Evolutionary conservation across 768 basidiomycete genomes (phyloP).

Genomic region (Naganishia kalamii): DNA sequence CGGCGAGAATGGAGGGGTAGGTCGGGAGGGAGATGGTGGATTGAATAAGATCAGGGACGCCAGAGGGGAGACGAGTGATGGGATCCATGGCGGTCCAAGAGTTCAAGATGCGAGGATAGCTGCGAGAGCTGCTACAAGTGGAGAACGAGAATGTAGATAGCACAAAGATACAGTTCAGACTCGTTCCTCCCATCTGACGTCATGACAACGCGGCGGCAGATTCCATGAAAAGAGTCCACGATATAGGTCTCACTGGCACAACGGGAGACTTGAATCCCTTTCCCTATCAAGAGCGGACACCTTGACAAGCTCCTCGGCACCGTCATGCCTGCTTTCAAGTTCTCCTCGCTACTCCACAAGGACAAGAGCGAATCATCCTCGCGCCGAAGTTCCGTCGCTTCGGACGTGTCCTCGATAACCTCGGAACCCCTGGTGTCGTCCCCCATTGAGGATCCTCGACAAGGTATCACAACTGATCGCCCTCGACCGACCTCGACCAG

Average conservation of each 20-base stretch:
- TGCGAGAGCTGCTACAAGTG: no score
- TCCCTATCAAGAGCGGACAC: neutral
- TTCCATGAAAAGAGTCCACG: no score
- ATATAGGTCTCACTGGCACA: no score
- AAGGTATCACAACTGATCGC: neutral
- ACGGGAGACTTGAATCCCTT: no score
- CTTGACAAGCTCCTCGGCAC: neutral
- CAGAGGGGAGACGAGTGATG: neutral
- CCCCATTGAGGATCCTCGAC: neutral
- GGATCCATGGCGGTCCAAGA: neutral
- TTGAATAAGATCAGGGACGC: neutral
- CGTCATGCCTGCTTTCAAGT: constrained; percentile 1
- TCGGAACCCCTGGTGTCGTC: neutral
- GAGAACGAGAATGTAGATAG: no score
- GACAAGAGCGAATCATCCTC: constrained; percentile 2
- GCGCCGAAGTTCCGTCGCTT: constrained; percentile 1
- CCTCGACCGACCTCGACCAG: neutral
- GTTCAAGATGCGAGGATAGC: no score
- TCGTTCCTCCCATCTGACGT: no score
- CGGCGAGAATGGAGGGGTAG: constrained; percentile 54
- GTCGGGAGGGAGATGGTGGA: constrained; percentile 3
- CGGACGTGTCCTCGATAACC: neutral
- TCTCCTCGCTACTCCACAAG: constrained; percentile 11
- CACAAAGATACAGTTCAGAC: no score
- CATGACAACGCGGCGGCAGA: no score